Percentiles rank a stretch among this genome's conserved stretches.
Conservation (phyloP, 345 rosid genomes). For the Eucalyptus curtisii region DNA sequence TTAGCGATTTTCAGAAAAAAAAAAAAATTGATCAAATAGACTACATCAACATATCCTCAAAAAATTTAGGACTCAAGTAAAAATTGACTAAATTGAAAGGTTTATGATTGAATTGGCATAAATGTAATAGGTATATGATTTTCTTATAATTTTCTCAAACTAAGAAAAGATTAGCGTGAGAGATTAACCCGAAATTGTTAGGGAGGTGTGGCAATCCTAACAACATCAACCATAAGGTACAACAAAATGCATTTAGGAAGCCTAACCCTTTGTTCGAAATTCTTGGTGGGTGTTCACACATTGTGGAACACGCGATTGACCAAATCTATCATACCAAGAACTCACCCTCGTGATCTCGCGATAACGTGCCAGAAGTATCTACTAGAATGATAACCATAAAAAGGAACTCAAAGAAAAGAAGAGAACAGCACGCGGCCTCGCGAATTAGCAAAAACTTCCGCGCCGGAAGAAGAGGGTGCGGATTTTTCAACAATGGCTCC, state of each 20-base stretch:
- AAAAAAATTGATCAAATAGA: no score
- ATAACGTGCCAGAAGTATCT: neutral
- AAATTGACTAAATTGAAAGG: neutral
- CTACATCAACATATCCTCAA: no score
- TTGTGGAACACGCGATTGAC: neutral
- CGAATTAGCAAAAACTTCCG: neutral
- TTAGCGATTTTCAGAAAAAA: no score
- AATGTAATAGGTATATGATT: no score
- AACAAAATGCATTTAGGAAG: neutral
- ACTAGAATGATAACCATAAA: neutral
- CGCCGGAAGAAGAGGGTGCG: neutral
- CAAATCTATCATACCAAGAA: neutral
- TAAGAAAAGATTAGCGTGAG: neutral
- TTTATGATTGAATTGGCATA: no score
- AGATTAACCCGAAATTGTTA: neutral
- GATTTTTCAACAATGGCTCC: neutral
- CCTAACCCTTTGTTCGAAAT: neutral
- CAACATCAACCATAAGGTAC: neutral
- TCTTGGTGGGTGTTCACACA: neutral
- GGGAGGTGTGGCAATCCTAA: neutral
- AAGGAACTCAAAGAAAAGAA: neutral
- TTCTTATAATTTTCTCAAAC: neutral
- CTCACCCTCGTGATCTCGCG: neutral
- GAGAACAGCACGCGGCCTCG: neutral
- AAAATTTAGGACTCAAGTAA: neutral